These are phyloP conservation scores for Houttuynia cordata DNA, from an alignment of 164 flowering plant genomes.

Conservation along the genomic window DNA sequence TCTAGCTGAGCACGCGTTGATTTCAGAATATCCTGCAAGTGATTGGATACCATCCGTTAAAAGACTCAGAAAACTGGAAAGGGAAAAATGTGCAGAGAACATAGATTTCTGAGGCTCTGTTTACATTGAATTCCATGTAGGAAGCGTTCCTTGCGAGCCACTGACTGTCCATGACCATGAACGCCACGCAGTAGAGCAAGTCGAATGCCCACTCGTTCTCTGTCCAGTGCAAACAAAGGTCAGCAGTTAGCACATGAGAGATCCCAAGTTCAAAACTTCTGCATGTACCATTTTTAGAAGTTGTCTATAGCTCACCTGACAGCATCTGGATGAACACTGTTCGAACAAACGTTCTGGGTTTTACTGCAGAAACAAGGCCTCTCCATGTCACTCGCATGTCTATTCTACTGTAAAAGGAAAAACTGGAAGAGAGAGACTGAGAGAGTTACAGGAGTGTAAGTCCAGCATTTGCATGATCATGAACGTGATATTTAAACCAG, in stretches of 20 bases:
- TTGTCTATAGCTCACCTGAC: conserved; percentile 51
- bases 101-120: conserved; percentile 6
- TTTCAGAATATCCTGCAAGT: conserved; percentile 49
- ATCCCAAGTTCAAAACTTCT: neutral
- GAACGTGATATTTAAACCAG: conserved; percentile 88
- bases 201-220: conserved; percentile 90
- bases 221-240: conserved; percentile 15
- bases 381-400: neutral
- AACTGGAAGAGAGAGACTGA: neutral
- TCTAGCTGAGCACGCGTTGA: conserved; percentile 64
- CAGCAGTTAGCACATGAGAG: neutral
- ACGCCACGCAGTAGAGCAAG: conserved; percentile 83
- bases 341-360: conserved; percentile 54
- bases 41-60: neutral
- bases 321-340: conserved; percentile 67
- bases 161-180: conserved; percentile 71
- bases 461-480: conserved; percentile 96
- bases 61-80: neutral
- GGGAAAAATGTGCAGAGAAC: neutral
- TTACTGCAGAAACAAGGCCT: conserved; percentile 34
- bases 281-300: too few species aligned
- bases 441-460: conserved; percentile 45
- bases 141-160: conserved; percentile 85
- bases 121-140: conserved; percentile 90
- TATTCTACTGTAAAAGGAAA: too few species aligned